These are phyloP conservation scores for Forsythia suspensa DNA, from an alignment of 257 asterid species.

Conservation along the genomic window DNA sequence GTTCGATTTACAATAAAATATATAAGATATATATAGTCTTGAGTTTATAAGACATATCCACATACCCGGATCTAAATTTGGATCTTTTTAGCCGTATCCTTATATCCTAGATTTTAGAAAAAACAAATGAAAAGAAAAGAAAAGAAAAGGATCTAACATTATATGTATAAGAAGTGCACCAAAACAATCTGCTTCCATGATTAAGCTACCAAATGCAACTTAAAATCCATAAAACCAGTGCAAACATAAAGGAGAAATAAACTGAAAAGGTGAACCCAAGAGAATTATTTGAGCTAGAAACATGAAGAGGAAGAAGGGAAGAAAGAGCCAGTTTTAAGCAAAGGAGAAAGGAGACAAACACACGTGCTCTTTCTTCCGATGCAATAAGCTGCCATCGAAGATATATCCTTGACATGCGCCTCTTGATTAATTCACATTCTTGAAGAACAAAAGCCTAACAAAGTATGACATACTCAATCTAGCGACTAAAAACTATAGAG, in stretches of 20 bases:
- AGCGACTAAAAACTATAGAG: conserved; percentile 44
- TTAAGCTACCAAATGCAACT: not conserved
- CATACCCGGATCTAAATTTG: too few species aligned
- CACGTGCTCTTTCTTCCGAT: conserved; percentile 93
- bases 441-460: conserved; percentile 76
- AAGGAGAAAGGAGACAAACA: conserved; percentile 99
- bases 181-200: not conserved
- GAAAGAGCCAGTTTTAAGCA: conserved; percentile 91
- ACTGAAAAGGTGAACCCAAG: conserved; percentile 13
- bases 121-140: too few species aligned
- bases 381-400: conserved; percentile 99
- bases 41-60: too few species aligned
- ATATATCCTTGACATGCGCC: conserved; percentile 96
- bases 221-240: not conserved
- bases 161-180: not conserved
- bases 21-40: too few species aligned
- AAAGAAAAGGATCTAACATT: too few species aligned
- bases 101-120: too few species aligned
- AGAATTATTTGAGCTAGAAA: conserved; percentile 37
- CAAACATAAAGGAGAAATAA: not conserved
- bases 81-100: too few species aligned
- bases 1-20: too few species aligned
- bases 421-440: conserved; percentile 95
- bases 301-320: conserved; percentile 65
- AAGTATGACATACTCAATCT: conserved; percentile 55